Percentiles rank a stretch among this genome's conserved stretches.
Evolutionary conservation across 371 early-diverging fungal genomes (phyloP).

Genomic region (Actinomortierella ambigua): DNA sequence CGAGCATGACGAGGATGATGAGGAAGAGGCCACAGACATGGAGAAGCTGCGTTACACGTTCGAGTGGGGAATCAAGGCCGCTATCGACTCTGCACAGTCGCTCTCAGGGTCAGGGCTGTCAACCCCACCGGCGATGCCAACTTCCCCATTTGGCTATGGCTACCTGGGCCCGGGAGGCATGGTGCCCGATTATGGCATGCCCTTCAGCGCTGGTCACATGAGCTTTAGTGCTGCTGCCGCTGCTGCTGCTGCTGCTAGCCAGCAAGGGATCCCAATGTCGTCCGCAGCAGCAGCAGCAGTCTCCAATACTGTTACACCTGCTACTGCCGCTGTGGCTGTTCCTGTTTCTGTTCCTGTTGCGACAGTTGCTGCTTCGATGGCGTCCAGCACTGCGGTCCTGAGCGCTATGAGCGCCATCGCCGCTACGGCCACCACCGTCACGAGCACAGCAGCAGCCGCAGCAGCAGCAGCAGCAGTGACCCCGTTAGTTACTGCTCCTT

Average conservation of each 20-base stretch:
- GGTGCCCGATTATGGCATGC: too few relatives aligned
- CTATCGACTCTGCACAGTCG: constrained; percentile 37
- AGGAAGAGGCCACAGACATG: constrained; percentile 40
- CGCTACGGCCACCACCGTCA: not conserved
- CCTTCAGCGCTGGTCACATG: too few relatives aligned
- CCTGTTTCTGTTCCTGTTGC: not conserved
- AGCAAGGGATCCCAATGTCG: too few relatives aligned
- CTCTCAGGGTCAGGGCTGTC: constrained; percentile 20
- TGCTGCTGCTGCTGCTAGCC: constrained; percentile 2
- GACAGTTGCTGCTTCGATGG: too few relatives aligned
- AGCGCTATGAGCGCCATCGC: too few relatives aligned
- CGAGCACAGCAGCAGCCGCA: constrained; percentile 12
- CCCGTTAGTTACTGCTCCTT: constrained; percentile 4
- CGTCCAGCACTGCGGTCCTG: too few relatives aligned
- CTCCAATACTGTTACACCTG: not conserved
- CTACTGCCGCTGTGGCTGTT: constrained; percentile 8
- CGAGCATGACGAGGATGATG: constrained; percentile 21
- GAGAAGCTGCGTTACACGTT: constrained; percentile 44
- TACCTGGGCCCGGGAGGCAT: too few relatives aligned
- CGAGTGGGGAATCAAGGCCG: constrained; percentile 44
- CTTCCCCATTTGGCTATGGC: too few relatives aligned
- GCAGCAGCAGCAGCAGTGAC: not conserved
- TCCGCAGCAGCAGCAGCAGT: constrained; percentile 20
- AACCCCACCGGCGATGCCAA: too few relatives aligned
- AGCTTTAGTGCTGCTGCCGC: constrained; percentile 1